Evolutionary conservation across 768 basidiomycete genomes (phyloP).

Genomic region (Artomyces pyxidatus): DNA sequence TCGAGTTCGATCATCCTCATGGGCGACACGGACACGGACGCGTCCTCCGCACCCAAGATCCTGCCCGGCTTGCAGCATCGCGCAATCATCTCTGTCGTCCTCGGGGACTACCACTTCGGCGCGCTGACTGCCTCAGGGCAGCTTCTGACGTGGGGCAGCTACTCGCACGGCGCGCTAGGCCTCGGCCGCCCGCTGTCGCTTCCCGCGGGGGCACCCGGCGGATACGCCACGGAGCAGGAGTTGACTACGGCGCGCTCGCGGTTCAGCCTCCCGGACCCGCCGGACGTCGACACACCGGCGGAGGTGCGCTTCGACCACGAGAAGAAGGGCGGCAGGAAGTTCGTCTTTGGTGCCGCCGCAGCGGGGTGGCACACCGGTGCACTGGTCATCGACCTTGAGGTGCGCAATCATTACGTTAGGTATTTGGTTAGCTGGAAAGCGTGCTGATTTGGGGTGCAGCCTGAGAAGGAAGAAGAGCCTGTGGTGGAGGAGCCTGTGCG

Average conservation of each 20-base stretch:
- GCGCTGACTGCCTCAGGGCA: conserved; percentile 75
- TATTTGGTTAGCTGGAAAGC: neutral
- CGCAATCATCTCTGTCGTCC: conserved; percentile 75
- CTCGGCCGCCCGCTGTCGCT: conserved; percentile 65
- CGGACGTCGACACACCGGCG: conserved; percentile 49
- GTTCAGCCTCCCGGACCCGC: conserved; percentile 19
- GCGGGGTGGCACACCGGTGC: conserved; percentile 92
- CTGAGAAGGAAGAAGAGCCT: conserved; percentile 25
- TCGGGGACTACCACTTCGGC: conserved; percentile 90
- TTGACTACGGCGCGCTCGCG: conserved; percentile 22
- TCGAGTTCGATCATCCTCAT: conserved; percentile 65
- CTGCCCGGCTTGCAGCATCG: conserved; percentile 69
- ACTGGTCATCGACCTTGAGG: conserved; percentile 79
- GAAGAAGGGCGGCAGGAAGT: conserved; percentile 38
- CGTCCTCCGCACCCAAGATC: conserved; percentile 44
- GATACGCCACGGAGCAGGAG: conserved; percentile 34
- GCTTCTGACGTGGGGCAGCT: conserved; percentile 74
- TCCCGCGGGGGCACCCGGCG: conserved; percentile 49
- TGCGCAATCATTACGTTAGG: conserved; percentile 24
- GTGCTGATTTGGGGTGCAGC: conserved; percentile 11
- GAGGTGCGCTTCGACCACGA: conserved; percentile 66
- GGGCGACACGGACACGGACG: conserved; percentile 44
- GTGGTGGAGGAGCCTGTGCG: conserved; percentile 25
- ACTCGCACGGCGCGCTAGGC: conserved; percentile 76
- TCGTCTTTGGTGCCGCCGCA: conserved; percentile 75